These are phyloP conservation scores for Cenchrus purpureus DNA, from an alignment of 176 grass and related monocot species.

Conservation along the genomic window DNA sequence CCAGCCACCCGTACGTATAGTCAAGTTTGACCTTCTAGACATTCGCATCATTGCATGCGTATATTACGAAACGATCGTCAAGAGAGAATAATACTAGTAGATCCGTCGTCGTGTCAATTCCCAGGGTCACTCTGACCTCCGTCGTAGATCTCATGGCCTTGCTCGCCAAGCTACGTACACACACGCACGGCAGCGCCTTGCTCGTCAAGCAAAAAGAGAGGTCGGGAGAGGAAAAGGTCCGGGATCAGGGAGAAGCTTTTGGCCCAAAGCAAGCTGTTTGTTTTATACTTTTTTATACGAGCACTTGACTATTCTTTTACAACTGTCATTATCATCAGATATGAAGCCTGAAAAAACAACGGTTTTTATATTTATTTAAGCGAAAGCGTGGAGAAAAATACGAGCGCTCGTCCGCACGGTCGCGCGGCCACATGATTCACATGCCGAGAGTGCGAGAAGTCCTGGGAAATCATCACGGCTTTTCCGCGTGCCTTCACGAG, in stretches of 20 bases:
- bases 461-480: neutral
- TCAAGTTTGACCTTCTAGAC: neutral
- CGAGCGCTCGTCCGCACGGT: neutral
- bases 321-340: neutral
- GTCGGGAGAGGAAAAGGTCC: no score
- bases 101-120: neutral
- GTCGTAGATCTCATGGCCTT: no score
- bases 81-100: no score
- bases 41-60: neutral
- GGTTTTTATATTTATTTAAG: neutral
- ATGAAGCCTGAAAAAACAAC: neutral
- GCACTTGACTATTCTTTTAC: neutral
- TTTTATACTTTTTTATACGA: no score
- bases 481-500: neutral
- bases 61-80: no score
- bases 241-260: neutral
- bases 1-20: no score
- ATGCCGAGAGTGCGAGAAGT: neutral
- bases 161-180: no score
- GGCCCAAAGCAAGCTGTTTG: neutral
- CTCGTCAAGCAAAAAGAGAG: constrained; percentile 9
- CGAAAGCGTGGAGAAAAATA: neutral
- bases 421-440: neutral
- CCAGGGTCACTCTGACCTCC: neutral
- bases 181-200: neutral